Base-by-base conservation (phyloP, 1,284 basidiomycete genomes). In the Cutaneotrichosporon spelunceum region DNA sequence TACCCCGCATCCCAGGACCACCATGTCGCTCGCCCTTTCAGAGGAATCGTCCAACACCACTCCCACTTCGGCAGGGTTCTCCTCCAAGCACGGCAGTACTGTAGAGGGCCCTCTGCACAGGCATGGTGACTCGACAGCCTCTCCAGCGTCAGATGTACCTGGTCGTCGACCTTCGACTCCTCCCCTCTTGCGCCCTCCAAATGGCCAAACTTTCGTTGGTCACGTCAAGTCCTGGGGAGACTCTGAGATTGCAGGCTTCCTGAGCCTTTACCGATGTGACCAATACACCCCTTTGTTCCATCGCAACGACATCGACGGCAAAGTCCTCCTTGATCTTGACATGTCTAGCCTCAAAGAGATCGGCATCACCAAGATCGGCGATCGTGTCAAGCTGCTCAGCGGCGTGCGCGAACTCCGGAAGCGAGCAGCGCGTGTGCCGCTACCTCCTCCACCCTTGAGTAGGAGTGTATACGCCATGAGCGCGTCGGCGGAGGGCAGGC, bases 311-410 rank as follows among this genome's bases (percentile, higher is more conserved):
- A 93, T 97, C 67, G 82, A 90, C 49, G 92, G 93, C 10, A 88
- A 90, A 72, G 87, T 96, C 39, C 78, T 97, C 8, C 83, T 96
- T 56, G 93, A 97, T 70, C 81, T 97, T 42, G 93, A 96, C 72
- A 89, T 92, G 78, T 78, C 82, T 5, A 88, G 86, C 2, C 79
- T 97, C 50, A 91, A 88, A 75, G 93, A 96, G 79, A 90, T 96
- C 85, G 89, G 89, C 30, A 85, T 97, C 30, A 73, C 82, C 50
- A 92, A 88, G 76, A 88, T 97, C 47, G 94, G 94, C 6, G 93
- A 97, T 75, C 81, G 92, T 56, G 86, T 96, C 19, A 85, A 91
- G 72, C 88, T 97, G 56, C 73, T 91, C 19, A 88, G 87, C 60
- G 93, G 87, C 0, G 88, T 97, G 65, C 93, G 92, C 73, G 78